Conservation (phyloP, 805 yeast species). For the Candida chilensis region DNA sequence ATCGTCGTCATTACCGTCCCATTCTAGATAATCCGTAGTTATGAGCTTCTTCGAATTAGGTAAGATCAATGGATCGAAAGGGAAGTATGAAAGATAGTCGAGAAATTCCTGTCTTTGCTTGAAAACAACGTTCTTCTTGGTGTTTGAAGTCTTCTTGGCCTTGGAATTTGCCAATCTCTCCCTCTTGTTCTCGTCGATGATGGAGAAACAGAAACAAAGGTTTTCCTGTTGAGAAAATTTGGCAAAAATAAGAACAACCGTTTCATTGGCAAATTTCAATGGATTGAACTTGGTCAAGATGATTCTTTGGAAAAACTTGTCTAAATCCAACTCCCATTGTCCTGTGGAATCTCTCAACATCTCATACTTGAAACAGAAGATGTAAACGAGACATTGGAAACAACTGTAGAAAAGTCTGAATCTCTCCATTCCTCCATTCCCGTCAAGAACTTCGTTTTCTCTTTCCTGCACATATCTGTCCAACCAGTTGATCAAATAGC, state of each 20-base stretch:
- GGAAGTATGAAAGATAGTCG: slow-evolving; percentile 91
- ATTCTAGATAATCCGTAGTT: slow-evolving; percentile 53
- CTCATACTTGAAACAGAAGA: slow-evolving; percentile 81
- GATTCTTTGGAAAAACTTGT: slow-evolving; percentile 79
- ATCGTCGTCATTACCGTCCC: slow-evolving; percentile 72
- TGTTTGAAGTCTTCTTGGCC: neutral
- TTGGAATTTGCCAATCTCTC: slow-evolving; percentile 31
- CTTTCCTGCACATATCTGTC: slow-evolving; percentile 74
- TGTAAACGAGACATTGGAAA: slow-evolving; percentile 82
- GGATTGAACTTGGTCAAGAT: slow-evolving; percentile 89
- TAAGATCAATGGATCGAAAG: slow-evolving; percentile 85
- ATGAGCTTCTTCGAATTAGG: slow-evolving; percentile 50
- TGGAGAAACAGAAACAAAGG: slow-evolving; percentile 87
- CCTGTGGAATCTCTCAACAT: slow-evolving; percentile 29
- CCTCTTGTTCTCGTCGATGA: slow-evolving; percentile 82
- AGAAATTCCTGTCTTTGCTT: slow-evolving; percentile 72
- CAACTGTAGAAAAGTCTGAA: slow-evolving; percentile 86
- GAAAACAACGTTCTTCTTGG: slow-evolving; percentile 22
- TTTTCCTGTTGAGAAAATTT: slow-evolving; percentile 83
- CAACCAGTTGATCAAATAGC: slow-evolving; percentile 78
- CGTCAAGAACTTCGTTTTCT: slow-evolving; percentile 67
- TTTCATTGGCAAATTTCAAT: slow-evolving; percentile 84
- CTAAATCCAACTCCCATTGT: slow-evolving; percentile 74
- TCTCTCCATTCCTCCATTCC: slow-evolving; percentile 75
- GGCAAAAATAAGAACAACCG: slow-evolving; percentile 90